These are phyloP conservation scores for Cetradonia linearis DNA, from an alignment of 495 filamentous ascomycete genomes.

Conservation along the genomic window DNA sequence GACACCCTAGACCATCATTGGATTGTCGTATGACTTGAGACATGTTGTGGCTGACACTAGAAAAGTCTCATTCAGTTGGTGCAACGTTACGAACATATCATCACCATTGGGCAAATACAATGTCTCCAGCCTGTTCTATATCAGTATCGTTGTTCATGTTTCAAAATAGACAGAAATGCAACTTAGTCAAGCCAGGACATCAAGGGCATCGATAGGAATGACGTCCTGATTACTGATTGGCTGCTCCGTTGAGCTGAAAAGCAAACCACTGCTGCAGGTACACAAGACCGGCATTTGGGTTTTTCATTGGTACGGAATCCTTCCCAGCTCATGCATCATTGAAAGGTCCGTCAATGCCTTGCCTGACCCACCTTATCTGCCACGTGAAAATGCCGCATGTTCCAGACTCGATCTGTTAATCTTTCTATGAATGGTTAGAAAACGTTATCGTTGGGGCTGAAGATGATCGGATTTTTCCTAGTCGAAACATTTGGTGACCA, in stretches of 20 bases:
- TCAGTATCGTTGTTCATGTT: too few species aligned
- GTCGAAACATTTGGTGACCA: neutral
- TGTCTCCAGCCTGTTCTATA: too few species aligned
- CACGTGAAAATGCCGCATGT: neutral
- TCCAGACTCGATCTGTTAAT: neutral
- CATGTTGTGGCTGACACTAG: neutral
- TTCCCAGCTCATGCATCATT: neutral
- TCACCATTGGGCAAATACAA: neutral
- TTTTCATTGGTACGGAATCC: neutral
- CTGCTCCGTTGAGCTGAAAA: neutral
- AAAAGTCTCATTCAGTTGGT: too few species aligned
- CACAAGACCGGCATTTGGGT: neutral
- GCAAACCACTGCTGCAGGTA: constrained; percentile 1
- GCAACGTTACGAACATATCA: too few species aligned
- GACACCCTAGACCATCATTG: neutral
- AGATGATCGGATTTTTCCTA: neutral
- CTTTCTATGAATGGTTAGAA: neutral
- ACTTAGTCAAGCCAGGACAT: too few species aligned
- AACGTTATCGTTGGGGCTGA: neutral
- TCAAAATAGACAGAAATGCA: too few species aligned
- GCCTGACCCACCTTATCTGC: neutral
- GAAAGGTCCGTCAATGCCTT: too few species aligned
- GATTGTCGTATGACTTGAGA: neutral
- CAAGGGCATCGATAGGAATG: too few species aligned
- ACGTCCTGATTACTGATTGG: too few species aligned